Conservation (phyloP, 176 grass and related monocot species). For the Juncus inflexus region DNA sequence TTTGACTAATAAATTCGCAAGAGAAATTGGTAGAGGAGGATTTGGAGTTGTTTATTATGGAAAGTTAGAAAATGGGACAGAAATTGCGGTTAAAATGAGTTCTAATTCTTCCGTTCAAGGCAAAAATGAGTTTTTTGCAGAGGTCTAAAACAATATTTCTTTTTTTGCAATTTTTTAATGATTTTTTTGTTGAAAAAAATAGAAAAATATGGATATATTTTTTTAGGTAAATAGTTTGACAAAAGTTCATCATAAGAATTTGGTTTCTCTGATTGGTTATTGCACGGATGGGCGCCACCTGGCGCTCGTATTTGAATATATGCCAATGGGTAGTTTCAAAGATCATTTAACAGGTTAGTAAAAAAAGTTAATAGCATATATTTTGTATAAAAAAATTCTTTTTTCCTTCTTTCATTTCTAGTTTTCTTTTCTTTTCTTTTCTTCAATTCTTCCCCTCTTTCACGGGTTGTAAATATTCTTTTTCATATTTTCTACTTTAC, state of each 20-base stretch:
- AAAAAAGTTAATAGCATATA: neutral
- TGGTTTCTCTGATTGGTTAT: constrained; percentile 37
- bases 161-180: neutral
- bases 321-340: constrained; percentile 31
- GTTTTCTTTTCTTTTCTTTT: too few relatives aligned
- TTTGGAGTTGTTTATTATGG: constrained; percentile 37
- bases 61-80: constrained; percentile 23
- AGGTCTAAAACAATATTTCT: neutral
- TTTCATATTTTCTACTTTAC: too few relatives aligned
- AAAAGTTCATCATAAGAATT: constrained; percentile 35
- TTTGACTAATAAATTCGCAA: constrained; percentile 24
- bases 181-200: too few relatives aligned
- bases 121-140: constrained; percentile 22
- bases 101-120: constrained; percentile 15
- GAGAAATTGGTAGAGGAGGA: constrained; percentile 27
- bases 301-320: constrained; percentile 35
- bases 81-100: constrained; percentile 37
- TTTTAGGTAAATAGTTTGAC: constrained; percentile 34
- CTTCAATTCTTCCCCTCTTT: too few relatives aligned
- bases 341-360: constrained; percentile 35
- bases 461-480: too few relatives aligned
- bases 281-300: constrained; percentile 29
- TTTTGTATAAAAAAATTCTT: too few relatives aligned
- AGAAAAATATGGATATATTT: too few relatives aligned
- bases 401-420: too few relatives aligned